phyloP scores from a whole-genome alignment of 2,329 filamentous ascomycete species.

The Huntiella omanensis region DNA sequence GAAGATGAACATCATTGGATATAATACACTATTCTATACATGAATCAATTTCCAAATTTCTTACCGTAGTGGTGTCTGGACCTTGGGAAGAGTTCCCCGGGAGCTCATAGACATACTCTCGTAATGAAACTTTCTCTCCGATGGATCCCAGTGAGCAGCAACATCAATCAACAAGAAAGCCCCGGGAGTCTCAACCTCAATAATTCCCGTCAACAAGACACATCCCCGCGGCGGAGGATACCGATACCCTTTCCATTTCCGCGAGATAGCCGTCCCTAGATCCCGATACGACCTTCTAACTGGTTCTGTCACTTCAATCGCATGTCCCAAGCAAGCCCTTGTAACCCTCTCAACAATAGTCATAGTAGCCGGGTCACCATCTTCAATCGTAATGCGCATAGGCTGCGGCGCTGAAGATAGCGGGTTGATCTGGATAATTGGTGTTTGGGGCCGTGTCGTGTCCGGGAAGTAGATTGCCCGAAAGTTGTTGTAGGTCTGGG shows the following conservation, averaged over 20 bases:
- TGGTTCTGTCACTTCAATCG: constrained; percentile 12
- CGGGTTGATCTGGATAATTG: constrained; percentile 7
- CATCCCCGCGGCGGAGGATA: constrained; percentile 26
- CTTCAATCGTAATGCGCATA: constrained; percentile 4
- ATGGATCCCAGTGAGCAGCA: constrained; percentile 29
- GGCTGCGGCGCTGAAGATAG: background rate
- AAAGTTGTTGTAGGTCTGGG: constrained; percentile 3
- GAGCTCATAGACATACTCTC: constrained; percentile 5
- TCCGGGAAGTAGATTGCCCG: constrained; percentile 10
- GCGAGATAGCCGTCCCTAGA: constrained; percentile 11
- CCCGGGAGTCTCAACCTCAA: constrained; percentile 24
- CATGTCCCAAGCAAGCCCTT: constrained; percentile 12
- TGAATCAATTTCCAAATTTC: background rate
- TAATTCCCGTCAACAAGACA: constrained; percentile 26
- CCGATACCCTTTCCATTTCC: constrained; percentile 21
- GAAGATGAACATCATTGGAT: too few species aligned
- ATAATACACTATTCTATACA: too few species aligned
- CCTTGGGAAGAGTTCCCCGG: constrained; percentile 13
- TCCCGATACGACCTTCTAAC: constrained; percentile 11
- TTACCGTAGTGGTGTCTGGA: constrained; percentile 10
- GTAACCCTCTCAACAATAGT: constrained; percentile 11
- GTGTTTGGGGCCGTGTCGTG: constrained; percentile 2
- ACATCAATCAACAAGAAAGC: constrained; percentile 26
- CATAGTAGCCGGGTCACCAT: constrained; percentile 4
- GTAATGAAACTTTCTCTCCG: constrained; percentile 21